These are phyloP conservation scores for Tetracladium setigerum DNA, from an alignment of 495 filamentous ascomycete species.

Conservation along the genomic window DNA sequence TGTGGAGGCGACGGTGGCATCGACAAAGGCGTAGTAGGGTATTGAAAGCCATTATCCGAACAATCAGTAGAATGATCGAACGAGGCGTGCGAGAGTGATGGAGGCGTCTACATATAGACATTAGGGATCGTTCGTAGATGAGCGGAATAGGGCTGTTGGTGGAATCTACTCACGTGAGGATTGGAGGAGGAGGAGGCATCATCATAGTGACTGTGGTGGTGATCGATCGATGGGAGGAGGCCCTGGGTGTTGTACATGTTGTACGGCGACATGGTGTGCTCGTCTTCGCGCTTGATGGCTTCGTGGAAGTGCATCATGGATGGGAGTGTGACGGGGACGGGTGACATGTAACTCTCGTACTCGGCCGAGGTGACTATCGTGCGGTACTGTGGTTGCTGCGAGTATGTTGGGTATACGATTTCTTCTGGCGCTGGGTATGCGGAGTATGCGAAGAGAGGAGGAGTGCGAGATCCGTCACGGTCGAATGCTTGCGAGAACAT, in stretches of 20 bases:
- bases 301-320: constrained; percentile 56
- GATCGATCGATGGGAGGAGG: constrained; percentile 63
- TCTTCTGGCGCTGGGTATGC: constrained; percentile 61
- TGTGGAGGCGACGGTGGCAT: constrained; percentile 53
- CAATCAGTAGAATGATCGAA: constrained; percentile 65
- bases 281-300: constrained; percentile 52
- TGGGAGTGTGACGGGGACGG: constrained; percentile 55
- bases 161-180: constrained; percentile 58
- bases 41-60: constrained; percentile 51
- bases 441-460: constrained; percentile 65
- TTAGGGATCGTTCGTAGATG: constrained; percentile 1
- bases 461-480: constrained; percentile 60
- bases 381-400: constrained; percentile 55
- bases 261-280: constrained; percentile 54
- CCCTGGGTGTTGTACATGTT: constrained; percentile 61
- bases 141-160: constrained; percentile 1
- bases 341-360: constrained; percentile 57
- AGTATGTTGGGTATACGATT: constrained; percentile 57
- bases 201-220: constrained; percentile 54
- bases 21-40: constrained; percentile 60
- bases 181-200: constrained; percentile 34
- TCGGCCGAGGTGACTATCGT: constrained; percentile 52
- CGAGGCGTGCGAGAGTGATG: constrained; percentile 57
- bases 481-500: constrained; percentile 38
- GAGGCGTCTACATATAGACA: constrained; percentile 59